phyloP scores from a whole-genome alignment of 805 yeast genomes.

The Lachancea dasiensis region DNA sequence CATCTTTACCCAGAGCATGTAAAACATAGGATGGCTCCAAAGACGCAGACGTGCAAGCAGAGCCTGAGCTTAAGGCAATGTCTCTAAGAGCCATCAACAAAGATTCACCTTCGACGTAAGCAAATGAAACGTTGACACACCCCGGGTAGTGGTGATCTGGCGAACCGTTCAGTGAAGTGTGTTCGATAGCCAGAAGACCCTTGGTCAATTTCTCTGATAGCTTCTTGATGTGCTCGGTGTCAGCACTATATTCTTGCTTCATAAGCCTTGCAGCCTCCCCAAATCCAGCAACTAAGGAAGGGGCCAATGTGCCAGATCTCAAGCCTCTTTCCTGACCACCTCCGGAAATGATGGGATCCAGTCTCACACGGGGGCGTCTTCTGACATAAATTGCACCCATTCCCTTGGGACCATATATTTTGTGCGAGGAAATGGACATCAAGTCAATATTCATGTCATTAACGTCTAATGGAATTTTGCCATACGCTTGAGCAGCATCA shows the following conservation, averaged over 20 bases:
- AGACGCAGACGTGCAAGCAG: constrained; percentile 98
- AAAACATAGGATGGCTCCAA: constrained; percentile 95
- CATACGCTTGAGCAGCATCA: constrained; percentile 96
- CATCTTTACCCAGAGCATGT: constrained; percentile 96
- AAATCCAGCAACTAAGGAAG: constrained; percentile 92
- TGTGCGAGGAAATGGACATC: constrained; percentile 91
- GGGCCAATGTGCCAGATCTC: constrained; percentile 94
- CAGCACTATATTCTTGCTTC: constrained; percentile 65
- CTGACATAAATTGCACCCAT: constrained; percentile 92
- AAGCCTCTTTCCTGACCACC: constrained; percentile 99
- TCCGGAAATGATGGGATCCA: constrained; percentile 91
- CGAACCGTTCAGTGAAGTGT: constrained; percentile 88
- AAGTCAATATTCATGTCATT: constrained; percentile 89
- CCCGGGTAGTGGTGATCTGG: constrained; percentile 72
- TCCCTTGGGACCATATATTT: constrained; percentile 97
- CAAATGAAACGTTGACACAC: constrained; percentile 94
- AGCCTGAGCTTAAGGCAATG: constrained; percentile 92
- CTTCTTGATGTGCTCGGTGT: constrained; percentile 58
- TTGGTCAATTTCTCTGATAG: constrained; percentile 68
- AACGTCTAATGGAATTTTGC: constrained; percentile 89
- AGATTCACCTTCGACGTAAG: constrained; percentile 97
- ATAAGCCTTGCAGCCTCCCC: constrained; percentile 95
- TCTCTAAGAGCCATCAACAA: constrained; percentile 95
- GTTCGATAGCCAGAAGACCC: constrained; percentile 75
- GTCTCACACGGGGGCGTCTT: constrained; percentile 96